A percentile compares a stretch with the other conserved stretches of the same genome.
These are phyloP conservation scores for Hortaea werneckii DNA, from an alignment of 2,329 filamentous ascomycete genomes.

Conservation along the genomic window DNA sequence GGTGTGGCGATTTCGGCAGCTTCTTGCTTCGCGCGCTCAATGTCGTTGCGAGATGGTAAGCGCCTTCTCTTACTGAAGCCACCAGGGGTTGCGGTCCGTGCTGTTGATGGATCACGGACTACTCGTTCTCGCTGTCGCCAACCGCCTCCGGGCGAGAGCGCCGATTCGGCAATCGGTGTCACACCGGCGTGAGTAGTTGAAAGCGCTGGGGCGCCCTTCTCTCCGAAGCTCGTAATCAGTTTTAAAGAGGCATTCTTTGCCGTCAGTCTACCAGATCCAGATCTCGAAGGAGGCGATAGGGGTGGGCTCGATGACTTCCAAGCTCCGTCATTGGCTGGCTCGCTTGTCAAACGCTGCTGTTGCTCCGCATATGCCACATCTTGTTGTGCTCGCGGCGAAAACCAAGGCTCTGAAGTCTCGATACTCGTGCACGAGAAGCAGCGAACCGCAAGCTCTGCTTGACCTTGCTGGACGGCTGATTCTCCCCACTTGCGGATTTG, in stretches of 20 bases:
- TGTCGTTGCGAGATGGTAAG: conserved; percentile 53
- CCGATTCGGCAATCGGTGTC: conserved; percentile 69
- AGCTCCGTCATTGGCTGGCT: conserved; percentile 40
- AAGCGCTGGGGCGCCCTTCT: conserved; percentile 33
- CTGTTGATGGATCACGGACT: conserved; percentile 36
- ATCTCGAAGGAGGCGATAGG: conserved; percentile 60
- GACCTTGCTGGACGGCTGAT: conserved; percentile 72
- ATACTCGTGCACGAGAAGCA: conserved; percentile 86
- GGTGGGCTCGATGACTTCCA: conserved; percentile 55
- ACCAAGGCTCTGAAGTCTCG: conserved; percentile 79
- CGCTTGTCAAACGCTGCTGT: conserved; percentile 28
- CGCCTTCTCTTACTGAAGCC: conserved; percentile 50
- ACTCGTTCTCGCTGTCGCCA: conserved; percentile 28
- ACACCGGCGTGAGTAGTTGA: conserved; percentile 45
- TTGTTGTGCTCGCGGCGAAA: conserved; percentile 64
- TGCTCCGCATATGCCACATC: conserved; percentile 48
- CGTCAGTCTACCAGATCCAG: conserved; percentile 41
- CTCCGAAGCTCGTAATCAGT: conserved; percentile 80
- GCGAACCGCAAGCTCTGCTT: conserved; percentile 81
- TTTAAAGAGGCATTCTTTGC: conserved; percentile 78
- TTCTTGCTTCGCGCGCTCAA: conserved; percentile 44
- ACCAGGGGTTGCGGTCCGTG: conserved; percentile 49
- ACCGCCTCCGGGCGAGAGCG: conserved; percentile 53
- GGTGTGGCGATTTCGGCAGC: conserved; percentile 45
- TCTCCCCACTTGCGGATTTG: conserved; percentile 94